A percentile compares a stretch with the other conserved stretches of the same genome.
These are phyloP conservation scores for Solanum neorickii DNA, from an alignment of 257 asterid genomes.

Conservation along the genomic window DNA sequence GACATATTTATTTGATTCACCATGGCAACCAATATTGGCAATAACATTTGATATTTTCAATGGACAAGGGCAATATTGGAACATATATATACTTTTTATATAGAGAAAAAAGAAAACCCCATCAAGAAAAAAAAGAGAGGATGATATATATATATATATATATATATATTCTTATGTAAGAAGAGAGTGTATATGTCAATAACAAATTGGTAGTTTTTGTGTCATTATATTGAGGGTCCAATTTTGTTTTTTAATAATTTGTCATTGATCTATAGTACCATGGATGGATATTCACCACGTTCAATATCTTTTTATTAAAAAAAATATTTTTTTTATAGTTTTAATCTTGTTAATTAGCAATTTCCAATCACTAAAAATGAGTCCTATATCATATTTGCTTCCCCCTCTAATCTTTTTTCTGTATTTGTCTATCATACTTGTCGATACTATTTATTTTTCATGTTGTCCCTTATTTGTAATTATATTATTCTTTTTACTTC, in stretches of 20 bases:
- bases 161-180: background rate
- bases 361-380: background rate
- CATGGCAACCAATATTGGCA: slow-evolving; percentile 47
- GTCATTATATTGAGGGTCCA: background rate
- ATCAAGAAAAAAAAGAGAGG: background rate
- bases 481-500: background rate
- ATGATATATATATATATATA: background rate
- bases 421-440: background rate
- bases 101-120: background rate
- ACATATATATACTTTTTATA: background rate
- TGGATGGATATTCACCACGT: background rate
- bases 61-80: background rate
- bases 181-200: background rate
- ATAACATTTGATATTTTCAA: slow-evolving; percentile 4
- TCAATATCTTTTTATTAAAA: background rate
- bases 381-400: background rate
- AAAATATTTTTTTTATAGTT: background rate
- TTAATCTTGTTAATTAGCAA: background rate
- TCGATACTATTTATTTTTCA: background rate
- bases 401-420: background rate
- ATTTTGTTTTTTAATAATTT: background rate
- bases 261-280: background rate
- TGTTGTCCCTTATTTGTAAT: background rate
- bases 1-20: slow-evolving; percentile 31
- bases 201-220: background rate